A percentile compares a stretch with the other conserved stretches of the same genome.
Evolutionary conservation across 2,329 filamentous ascomycete species (phyloP).

Genomic region (Talaromyces sp.): DNA sequence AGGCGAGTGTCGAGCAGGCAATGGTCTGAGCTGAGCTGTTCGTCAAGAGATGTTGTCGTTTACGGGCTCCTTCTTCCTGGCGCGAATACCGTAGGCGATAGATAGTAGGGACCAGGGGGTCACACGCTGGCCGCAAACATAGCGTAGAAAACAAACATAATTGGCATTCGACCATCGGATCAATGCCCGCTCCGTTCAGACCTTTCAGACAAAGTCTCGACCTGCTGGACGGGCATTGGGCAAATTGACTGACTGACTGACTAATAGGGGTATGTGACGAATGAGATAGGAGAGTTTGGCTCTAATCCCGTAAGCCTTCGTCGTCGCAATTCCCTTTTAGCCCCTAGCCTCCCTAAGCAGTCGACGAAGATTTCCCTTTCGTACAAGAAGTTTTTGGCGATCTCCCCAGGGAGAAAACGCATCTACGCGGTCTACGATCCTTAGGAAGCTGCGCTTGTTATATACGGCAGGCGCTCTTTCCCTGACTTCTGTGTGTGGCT

Average conservation of each 20-base stretch:
- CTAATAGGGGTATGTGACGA: constrained; percentile 5
- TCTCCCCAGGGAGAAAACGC: neutral
- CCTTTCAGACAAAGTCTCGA: neutral
- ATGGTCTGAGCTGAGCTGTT: neutral
- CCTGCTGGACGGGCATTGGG: neutral
- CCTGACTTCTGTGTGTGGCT: neutral
- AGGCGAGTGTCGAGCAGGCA: neutral
- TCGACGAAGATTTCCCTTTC: neutral
- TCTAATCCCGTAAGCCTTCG: constrained; percentile 3
- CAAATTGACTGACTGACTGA: neutral
- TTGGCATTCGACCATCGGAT: neutral
- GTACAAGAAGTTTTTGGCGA: neutral
- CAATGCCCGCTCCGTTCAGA: neutral
- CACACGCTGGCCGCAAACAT: neutral
- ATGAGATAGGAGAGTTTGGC: neutral
- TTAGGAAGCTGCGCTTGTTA: neutral
- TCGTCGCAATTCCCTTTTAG: neutral
- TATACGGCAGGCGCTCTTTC: constrained; percentile 14
- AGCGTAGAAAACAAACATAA: neutral
- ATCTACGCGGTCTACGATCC: constrained; percentile 1
- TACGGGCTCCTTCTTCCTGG: neutral
- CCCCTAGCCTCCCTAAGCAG: neutral
- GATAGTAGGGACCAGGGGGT: neutral
- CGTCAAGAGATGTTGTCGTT: neutral
- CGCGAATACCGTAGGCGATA: neutral